These are phyloP conservation scores for Diaporthe helianthi DNA, from an alignment of 2,329 filamentous ascomycete species.

Conservation along the genomic window DNA sequence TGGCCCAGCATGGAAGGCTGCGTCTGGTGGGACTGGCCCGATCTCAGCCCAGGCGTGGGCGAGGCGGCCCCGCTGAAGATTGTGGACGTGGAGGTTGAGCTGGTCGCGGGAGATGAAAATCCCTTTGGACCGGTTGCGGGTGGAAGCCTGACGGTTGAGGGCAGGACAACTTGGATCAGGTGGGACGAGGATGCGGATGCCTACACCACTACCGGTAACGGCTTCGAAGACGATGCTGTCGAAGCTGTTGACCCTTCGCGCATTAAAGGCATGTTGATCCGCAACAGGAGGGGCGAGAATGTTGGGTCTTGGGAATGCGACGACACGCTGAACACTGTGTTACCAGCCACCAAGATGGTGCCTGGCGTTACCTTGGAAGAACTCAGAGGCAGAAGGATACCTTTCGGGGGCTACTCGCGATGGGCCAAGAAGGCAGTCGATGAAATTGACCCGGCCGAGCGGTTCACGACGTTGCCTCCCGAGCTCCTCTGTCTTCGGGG, in stretches of 20 bases:
- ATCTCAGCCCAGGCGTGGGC: not conserved
- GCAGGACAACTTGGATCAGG: not conserved
- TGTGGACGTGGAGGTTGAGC: not conserved
- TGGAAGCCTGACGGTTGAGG: not conserved
- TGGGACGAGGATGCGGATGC: not conserved
- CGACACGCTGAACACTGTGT: constrained; percentile 8
- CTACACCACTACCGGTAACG: not conserved
- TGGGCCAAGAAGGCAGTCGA: not conserved
- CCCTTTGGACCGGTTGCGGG: not conserved
- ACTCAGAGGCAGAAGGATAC: not conserved
- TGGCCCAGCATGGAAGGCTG: constrained; percentile 1
- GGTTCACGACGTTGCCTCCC: not conserved
- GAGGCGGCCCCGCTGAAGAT: not conserved
- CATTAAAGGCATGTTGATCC: not conserved
- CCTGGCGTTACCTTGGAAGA: not conserved
- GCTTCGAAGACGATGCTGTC: not conserved
- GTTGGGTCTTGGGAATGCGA: constrained; percentile 2
- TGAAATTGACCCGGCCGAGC: not conserved
- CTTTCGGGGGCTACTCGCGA: not conserved
- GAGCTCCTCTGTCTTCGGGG: constrained; percentile 6
- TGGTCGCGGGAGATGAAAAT: not conserved
- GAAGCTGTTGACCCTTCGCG: not conserved
- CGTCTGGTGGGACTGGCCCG: not conserved
- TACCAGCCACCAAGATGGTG: constrained; percentile 2
- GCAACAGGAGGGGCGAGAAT: not conserved